These are phyloP conservation scores for Phytophthora sansomeana DNA, from an alignment of 352 stramenopile species.

Conservation along the genomic window DNA sequence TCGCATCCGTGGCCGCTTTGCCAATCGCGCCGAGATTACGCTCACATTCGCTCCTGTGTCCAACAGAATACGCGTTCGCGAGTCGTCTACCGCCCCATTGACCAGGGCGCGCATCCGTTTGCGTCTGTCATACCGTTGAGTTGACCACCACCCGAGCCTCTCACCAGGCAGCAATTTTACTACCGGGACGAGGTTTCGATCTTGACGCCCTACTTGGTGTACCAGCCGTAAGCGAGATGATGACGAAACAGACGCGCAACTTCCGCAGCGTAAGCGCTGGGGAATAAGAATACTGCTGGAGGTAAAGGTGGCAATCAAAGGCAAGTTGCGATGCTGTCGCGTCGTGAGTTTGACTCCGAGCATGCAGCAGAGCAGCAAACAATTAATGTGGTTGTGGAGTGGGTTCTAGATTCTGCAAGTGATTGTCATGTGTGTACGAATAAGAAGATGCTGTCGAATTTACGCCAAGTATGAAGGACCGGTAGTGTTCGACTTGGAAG, in stretches of 20 bases:
- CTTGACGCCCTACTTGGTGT: no score
- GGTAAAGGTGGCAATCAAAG: not conserved
- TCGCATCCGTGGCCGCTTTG: no score
- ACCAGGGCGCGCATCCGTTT: no score
- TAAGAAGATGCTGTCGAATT: not conserved
- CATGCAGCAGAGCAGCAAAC: not conserved
- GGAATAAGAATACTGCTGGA: not conserved
- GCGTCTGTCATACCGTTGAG: no score
- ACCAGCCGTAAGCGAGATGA: constrained; percentile 14
- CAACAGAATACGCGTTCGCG: no score
- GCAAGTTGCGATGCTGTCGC: not conserved
- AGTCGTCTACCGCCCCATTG: no score
- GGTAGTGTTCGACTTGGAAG: constrained; percentile 20
- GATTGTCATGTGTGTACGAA: constrained; percentile 1
- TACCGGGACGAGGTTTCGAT: no score
- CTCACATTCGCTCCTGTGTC: no score
- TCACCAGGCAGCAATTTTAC: no score
- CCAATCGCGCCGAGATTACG: no score
- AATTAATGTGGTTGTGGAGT: not conserved
- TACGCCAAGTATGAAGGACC: constrained; percentile 13
- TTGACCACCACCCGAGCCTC: no score
- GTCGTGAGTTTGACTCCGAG: not conserved
- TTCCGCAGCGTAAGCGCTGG: constrained; percentile 16
- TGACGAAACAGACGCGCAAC: constrained; percentile 8
- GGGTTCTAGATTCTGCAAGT: not conserved